phyloP scores from a whole-genome alignment of 139 green algal species.

The Microglena sp. region DNA sequence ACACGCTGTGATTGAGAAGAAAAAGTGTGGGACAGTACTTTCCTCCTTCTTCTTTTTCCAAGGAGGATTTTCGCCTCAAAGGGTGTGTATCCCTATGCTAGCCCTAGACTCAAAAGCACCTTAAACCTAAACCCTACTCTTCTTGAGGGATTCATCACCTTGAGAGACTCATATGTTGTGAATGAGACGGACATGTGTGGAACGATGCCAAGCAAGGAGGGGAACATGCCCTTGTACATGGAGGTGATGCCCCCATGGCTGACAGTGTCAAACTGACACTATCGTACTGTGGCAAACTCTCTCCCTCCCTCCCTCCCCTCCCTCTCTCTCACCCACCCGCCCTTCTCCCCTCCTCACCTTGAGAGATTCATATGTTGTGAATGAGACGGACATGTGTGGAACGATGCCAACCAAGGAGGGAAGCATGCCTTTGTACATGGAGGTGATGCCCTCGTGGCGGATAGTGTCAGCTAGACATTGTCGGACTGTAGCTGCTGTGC shows the following conservation, averaged over 20 bases:
- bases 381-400: slow-evolving; percentile 47
- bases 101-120: no score
- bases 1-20: no score
- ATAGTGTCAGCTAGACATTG: slow-evolving; percentile 12
- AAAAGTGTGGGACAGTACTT: no score
- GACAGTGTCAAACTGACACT: background rate
- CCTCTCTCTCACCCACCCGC: background rate
- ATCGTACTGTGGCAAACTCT: background rate
- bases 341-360: no score
- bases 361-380: slow-evolving; percentile 36
- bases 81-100: no score
- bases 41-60: no score
- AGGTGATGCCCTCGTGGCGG: slow-evolving; percentile 22
- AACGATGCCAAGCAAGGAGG: slow-evolving; percentile 37
- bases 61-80: no score
- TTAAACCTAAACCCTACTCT: no score
- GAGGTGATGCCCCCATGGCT: background rate
- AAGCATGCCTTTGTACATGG: slow-evolving; percentile 46
- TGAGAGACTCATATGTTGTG: slow-evolving; percentile 29
- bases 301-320: background rate
- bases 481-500: slow-evolving; percentile 22
- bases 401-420: slow-evolving; percentile 39
- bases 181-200: slow-evolving; percentile 19
- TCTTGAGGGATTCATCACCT: slow-evolving; percentile 15
- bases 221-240: background rate